These are phyloP conservation scores for Vigna reflexopilosa DNA, from an alignment of 306 rosid species.

Conservation along the genomic window DNA sequence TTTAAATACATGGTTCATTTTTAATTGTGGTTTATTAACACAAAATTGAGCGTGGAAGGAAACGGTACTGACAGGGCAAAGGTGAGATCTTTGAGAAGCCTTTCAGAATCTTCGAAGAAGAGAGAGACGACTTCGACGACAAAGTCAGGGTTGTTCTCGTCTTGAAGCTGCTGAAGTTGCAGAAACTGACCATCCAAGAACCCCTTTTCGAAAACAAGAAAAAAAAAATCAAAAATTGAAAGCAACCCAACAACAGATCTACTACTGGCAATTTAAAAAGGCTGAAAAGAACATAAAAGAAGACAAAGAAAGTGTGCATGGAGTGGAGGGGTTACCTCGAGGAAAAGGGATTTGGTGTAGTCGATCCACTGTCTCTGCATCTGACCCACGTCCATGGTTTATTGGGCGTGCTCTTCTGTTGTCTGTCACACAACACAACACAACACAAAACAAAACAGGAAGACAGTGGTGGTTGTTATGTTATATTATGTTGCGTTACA, in stretches of 20 bases:
- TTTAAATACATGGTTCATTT: background rate
- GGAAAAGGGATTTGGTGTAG: slow-evolving; percentile 70
- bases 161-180: slow-evolving; percentile 97
- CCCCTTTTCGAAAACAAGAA: slow-evolving; percentile 56
- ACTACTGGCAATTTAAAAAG: background rate
- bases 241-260: slow-evolving; percentile 38
- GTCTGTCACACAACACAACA: slow-evolving; percentile 40
- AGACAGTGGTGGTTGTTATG: slow-evolving; percentile 25
- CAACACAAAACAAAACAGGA: slow-evolving; percentile 36
- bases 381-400: slow-evolving; percentile 85
- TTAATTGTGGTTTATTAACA: too few species aligned
- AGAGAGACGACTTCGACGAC: slow-evolving; percentile 92
- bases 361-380: slow-evolving; percentile 92
- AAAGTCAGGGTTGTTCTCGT: slow-evolving; percentile 94
- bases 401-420: slow-evolving; percentile 26
- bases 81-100: slow-evolving; percentile 89
- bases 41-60: background rate
- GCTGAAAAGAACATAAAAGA: background rate
- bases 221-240: slow-evolving; percentile 36
- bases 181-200: slow-evolving; percentile 83
- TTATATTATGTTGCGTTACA: background rate
- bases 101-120: slow-evolving; percentile 96
- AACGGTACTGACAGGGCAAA: slow-evolving; percentile 66
- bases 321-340: slow-evolving; percentile 61
- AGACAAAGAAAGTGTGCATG: background rate